Evolutionary conservation across 2,329 filamentous ascomycete genomes (phyloP).

Genomic region (Ceratocystis papillata): DNA sequence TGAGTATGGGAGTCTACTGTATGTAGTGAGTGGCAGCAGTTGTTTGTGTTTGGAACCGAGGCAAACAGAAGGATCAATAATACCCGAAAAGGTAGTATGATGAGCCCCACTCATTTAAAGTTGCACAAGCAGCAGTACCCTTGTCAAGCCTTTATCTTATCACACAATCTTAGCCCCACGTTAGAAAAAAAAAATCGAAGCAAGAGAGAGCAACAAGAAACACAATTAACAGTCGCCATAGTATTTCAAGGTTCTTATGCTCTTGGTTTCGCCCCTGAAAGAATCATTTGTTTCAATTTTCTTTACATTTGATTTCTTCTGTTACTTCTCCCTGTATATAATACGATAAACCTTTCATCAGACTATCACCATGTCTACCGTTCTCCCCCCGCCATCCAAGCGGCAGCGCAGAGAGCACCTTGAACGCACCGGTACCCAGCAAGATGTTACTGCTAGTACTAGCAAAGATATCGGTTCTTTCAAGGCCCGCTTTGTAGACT

Average conservation of each 20-base stretch:
- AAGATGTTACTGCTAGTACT: conserved; percentile 59
- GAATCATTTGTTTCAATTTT: not conserved
- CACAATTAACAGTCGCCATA: conserved; percentile 3
- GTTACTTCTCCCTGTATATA: not conserved
- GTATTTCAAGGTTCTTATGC: not conserved
- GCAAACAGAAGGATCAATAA: conserved; percentile 1
- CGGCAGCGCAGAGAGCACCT: conserved; percentile 67
- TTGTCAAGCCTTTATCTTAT: conserved; percentile 19
- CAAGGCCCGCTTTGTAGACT: conserved; percentile 79
- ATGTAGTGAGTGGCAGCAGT: too few relatives aligned
- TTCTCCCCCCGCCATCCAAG: conserved; percentile 77
- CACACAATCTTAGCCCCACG: conserved; percentile 14
- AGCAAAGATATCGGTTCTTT: conserved; percentile 63
- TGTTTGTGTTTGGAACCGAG: too few relatives aligned
- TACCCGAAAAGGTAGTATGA: not conserved
- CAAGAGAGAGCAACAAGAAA: not conserved
- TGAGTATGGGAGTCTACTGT: too few relatives aligned
- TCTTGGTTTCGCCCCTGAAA: not conserved
- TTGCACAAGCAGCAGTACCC: conserved; percentile 1
- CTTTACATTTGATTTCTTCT: not conserved
- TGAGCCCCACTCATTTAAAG: not conserved
- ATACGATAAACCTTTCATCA: not conserved
- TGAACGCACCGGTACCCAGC: conserved; percentile 61
- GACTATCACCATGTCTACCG: conserved; percentile 55
- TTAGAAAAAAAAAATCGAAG: conserved; percentile 17